Evolutionary conservation across 306 rosid species (phyloP), one percentile per base, ranked within the genome.

Genomic region (Gleditsia sinensis): DNA sequence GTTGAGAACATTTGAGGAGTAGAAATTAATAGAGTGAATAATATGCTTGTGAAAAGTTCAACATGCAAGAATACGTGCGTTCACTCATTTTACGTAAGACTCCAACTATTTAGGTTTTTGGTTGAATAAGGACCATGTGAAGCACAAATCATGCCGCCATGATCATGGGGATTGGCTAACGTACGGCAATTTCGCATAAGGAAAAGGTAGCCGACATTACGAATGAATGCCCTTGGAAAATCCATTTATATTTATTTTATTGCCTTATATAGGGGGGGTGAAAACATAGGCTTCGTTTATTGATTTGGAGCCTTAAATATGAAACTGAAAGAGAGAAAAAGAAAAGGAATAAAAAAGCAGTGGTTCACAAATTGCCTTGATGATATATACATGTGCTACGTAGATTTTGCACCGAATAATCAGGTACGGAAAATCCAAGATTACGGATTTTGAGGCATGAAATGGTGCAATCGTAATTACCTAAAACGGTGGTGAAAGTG

Each of bases 181-280:
- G 36, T 61, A 57, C 49, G 37, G 45, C 50, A 56, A 24, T 27
- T 32, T 40, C 6, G 24, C 24, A 20, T 12, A 6, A 6, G 54
- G 33, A 63, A 68, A 42, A 36, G 64, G 75, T 76, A 80, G 83
- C 82, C 80, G 85, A 87, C 86, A 82, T 36, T 71, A 72, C 40
- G 86, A 87, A 84, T 82, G 86, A 78, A 64, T 82, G 70, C 83
- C 54, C 70, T 12, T 24, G n/a, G 24, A 6, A 5, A 49, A 48
- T 24, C 61, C 51, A 53, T 17, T 32, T 57, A 17, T 28, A 51
- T 34, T 58, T 30, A 6, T 46, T 60, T 6, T 68, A 58, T 49
- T 11, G 19, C 16, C 3, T 59, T 64, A 5, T 33, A 19, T 34
- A 3, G 17, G 67, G 51, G 20, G 23, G 8, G 20, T 8, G 9